Base-by-base conservation (phyloP, 2,329 filamentous ascomycete species). In the Emergomyces africanus region DNA sequence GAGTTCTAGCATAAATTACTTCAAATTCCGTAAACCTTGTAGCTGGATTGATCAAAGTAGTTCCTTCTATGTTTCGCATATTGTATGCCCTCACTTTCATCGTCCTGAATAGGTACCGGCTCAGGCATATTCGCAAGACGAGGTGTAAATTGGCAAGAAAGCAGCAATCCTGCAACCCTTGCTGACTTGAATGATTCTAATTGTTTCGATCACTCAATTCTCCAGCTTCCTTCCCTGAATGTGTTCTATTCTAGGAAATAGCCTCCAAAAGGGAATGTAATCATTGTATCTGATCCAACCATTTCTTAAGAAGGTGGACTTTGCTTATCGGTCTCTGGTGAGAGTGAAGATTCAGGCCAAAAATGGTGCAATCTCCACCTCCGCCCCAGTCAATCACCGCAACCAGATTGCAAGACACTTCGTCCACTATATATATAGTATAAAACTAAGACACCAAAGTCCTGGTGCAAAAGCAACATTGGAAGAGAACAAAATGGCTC, bases 321-420 rank as follows among this genome's bases (percentile, higher is more conserved):
- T 71, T 69, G 28, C 70, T 66, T 35, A 64, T 70, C 23, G 77
- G 59, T 46, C 37, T 41, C 57, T 75, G 63, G 1, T 74, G 60
- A 14, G 69, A 71, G 59, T 74, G 63, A 1, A 77, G 64, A 54
- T 76, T 75, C 0, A 70, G 37, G 3, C 74, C 73, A 61, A 77
- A 77, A 77, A 77, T 8, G 74, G 72, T n/a, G 67, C 57, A 30
- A 76, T 67, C 54, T 70, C 66, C 2, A 73, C 70, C 63, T 77
- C 72, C 0, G 74, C 70, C 74, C 74, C 71, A 78, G 65, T 76
- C 73, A 58, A 77, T 66, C 6, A 77, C 72, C 1, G 74, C 74
- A 37, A 66, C 65, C 3, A 77, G 60, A 63, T 72, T 69, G 64
- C 68, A 75, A 39, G 71, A 64, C n/a, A 0, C 14, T 49, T 72